Base-by-base conservation (phyloP, 495 filamentous ascomycete species). In the Lindgomyces ingoldianus region DNA sequence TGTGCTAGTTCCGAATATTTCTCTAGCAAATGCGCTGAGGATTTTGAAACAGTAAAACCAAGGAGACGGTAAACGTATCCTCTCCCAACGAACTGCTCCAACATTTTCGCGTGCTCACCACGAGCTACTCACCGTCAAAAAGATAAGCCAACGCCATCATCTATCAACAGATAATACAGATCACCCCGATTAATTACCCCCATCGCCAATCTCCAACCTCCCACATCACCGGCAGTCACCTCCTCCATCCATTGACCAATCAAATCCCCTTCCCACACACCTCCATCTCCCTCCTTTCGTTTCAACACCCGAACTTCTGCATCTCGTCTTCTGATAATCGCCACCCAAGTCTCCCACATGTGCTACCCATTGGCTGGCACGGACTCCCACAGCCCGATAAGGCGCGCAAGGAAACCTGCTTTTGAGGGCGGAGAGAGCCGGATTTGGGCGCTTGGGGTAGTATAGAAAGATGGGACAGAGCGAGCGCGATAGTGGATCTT, bases 391-490 rank as follows among this genome's bases (percentile, higher is more conserved):
- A 26, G 10, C 12, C 24, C 4, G 50, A 63, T 49, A 63, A 62
- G 25, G 18, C 11, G 18, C 22, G 16, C 27, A 36, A 3, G 22
- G 6, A 62, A 21, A 10, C 39, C 19, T 53, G 36, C 9, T 53
- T 19, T 26, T 21, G 12, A 1, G 3, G 16, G 24, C 21, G 19
- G 19, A 16, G 33, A 25, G 12, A 36, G 16, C 50, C 18, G 51
- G 51, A 47, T 55, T 63, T 48, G 33, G 24, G 60, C 50, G 51
- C 39, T 41, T 55, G 48, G 12, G 51, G 18, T 49, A 19, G 60
- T 63, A 63, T 63, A 63, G 49, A 56, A 63, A 63, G 59, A 12
- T 55, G 6, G 14, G 18, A 3, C 18, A 8, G 14, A 55, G 33
- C 48, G n/a, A 46, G 47, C 33, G 19, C 24, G 47, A 60, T 51